Evolutionary conservation across 2,329 filamentous ascomycete genomes (phyloP).

Genomic region (Diaporthe sp.): DNA sequence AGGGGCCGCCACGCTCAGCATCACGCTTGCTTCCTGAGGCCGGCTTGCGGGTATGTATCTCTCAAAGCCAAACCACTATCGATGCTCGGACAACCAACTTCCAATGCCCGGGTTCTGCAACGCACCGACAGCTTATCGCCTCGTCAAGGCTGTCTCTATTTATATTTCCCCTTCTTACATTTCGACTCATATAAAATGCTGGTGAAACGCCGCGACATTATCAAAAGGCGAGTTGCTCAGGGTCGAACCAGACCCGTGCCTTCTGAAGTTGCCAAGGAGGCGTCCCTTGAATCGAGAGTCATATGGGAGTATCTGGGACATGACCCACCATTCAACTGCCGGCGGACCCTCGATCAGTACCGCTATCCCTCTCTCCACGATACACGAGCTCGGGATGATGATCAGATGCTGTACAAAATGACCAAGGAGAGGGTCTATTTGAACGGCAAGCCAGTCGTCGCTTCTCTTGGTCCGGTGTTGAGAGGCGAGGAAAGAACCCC

Average conservation of each 20-base stretch:
- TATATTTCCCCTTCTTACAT: slow-evolving; percentile 67
- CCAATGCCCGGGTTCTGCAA: not conserved
- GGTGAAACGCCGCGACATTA: slow-evolving; percentile 65
- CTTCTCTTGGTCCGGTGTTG: not conserved
- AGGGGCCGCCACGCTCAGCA: slow-evolving; percentile 63
- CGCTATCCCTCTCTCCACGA: slow-evolving; percentile 71
- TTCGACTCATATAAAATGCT: slow-evolving; percentile 71
- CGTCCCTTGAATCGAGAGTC: slow-evolving; percentile 66
- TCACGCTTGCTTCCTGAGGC: slow-evolving; percentile 64
- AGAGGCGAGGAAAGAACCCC: not conserved
- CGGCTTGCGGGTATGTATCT: slow-evolving; percentile 60
- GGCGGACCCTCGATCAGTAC: slow-evolving; percentile 71
- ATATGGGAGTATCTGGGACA: slow-evolving; percentile 72
- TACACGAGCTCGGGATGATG: slow-evolving; percentile 69
- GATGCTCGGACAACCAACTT: not conserved
- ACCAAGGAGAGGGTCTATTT: slow-evolving; percentile 56
- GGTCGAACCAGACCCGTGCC: slow-evolving; percentile 67
- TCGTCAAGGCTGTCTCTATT: slow-evolving; percentile 47
- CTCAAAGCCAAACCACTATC: not conserved
- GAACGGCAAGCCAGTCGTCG: not conserved
- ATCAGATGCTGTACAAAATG: slow-evolving; percentile 74
- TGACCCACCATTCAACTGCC: slow-evolving; percentile 70
- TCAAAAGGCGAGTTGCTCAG: slow-evolving; percentile 62
- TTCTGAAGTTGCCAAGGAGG: slow-evolving; percentile 61
- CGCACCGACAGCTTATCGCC: not conserved